Percentiles rank a stretch among this genome's conserved stretches.
Conservation (phyloP, 306 rosid species). For the Morella rubra region DNA sequence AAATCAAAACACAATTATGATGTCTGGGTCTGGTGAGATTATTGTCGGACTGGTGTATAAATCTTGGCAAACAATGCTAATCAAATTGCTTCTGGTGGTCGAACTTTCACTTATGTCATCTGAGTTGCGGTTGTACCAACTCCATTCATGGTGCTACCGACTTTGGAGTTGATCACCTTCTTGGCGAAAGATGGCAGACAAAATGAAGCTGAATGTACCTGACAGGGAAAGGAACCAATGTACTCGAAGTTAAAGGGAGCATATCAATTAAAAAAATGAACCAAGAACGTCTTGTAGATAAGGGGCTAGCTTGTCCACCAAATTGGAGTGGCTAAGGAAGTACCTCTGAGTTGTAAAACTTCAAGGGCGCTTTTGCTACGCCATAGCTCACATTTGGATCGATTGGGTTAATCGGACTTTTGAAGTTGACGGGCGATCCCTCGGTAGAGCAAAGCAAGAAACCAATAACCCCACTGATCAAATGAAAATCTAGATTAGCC, state of each 20-base stretch:
- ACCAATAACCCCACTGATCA: slow-evolving; percentile 66
- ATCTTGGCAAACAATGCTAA: slow-evolving; percentile 23
- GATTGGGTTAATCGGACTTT: slow-evolving; percentile 51
- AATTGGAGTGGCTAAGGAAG: not conserved
- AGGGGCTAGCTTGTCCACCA: not conserved
- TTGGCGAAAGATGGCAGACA: slow-evolving; percentile 74
- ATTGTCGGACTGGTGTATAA: slow-evolving; percentile 23
- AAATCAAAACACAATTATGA: slow-evolving; percentile 27
- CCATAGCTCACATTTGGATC: slow-evolving; percentile 36
- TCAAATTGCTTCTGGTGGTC: slow-evolving; percentile 6
- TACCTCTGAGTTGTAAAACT: slow-evolving; percentile 69
- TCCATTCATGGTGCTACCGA: slow-evolving; percentile 17
- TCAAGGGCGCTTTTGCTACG: slow-evolving; percentile 49
- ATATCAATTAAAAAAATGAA: not conserved
- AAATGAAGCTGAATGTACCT: slow-evolving; percentile 67
- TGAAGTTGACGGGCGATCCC: slow-evolving; percentile 61
- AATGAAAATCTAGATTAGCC: not conserved
- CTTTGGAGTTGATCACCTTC: slow-evolving; percentile 24
- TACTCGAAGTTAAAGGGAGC: not conserved
- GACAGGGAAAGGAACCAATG: slow-evolving; percentile 8
- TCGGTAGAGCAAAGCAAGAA: slow-evolving; percentile 72
- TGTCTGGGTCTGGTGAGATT: slow-evolving; percentile 12
- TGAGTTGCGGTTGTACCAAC: slow-evolving; percentile 8
- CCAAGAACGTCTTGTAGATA: not conserved
- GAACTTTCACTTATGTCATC: not conserved